Percentiles rank a stretch among this genome's conserved stretches.
phyloP scores from a whole-genome alignment of 306 rosid species.

The Begonia peltatifolia region DNA sequence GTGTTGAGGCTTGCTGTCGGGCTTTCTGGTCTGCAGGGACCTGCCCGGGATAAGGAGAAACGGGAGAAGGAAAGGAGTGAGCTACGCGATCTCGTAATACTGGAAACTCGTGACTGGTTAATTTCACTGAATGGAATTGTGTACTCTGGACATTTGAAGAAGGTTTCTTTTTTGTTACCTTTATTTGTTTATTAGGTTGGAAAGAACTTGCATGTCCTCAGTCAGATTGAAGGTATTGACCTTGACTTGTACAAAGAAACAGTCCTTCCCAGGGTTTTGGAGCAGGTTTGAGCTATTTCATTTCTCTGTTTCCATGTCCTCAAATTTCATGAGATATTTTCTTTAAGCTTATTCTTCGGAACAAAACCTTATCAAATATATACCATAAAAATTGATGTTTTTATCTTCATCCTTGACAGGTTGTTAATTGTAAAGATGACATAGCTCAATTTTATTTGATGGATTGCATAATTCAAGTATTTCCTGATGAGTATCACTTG shows the following conservation, averaged over 20 bases:
- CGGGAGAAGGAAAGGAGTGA: conserved; percentile 96
- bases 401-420: conserved; percentile 23
- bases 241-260: conserved; percentile 91
- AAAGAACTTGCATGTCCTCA: conserved; percentile 89
- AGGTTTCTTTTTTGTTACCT: conserved; percentile 32
- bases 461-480: conserved; percentile 98
- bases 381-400: conserved; percentile 1
- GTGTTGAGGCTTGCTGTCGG: conserved; percentile 99
- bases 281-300: conserved; percentile 48
- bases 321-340: conserved; percentile 2
- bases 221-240: conserved; percentile 96
- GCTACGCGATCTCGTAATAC: conserved; percentile 95
- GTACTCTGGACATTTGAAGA: conserved; percentile 44
- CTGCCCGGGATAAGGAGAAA: conserved; percentile 94
- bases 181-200: conserved; percentile 60
- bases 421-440: conserved; percentile 94
- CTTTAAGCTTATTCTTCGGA: background rate
- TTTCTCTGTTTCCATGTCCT: too few species aligned
- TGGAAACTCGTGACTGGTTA: conserved; percentile 50
- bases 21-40: conserved; percentile 99
- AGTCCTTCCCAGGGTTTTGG: conserved; percentile 93
- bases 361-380: conserved; percentile 4
- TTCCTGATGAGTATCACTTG: conserved; percentile 96
- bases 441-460: conserved; percentile 82
- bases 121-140: conserved; percentile 41